A percentile compares a stretch with the other conserved stretches of the same genome.
phyloP scores from a whole-genome alignment of 164 flowering plant species.

The Taxillus chinensis region DNA sequence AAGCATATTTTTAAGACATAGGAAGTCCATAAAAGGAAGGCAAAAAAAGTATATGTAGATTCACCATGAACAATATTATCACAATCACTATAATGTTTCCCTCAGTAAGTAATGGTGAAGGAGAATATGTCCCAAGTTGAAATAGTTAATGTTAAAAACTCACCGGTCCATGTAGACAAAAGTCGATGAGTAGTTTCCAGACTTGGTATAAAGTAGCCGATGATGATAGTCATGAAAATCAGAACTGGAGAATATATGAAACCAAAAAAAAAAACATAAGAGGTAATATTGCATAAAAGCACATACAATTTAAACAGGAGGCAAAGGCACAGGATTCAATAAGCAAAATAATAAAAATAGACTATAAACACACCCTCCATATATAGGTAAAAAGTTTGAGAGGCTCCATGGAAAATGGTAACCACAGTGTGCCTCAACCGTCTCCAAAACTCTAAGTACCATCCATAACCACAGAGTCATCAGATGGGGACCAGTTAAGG shows the following conservation, averaged over 20 bases:
- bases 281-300: neutral
- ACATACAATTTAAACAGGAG: neutral
- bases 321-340: neutral
- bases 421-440: slow-evolving; percentile 98
- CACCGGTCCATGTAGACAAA: slow-evolving; percentile 96
- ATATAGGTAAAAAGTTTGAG: slow-evolving; percentile 80
- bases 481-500: slow-evolving; percentile 94
- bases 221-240: slow-evolving; percentile 99
- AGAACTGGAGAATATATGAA: slow-evolving; percentile 41
- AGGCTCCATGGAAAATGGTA: slow-evolving; percentile 97
- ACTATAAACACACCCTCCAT: slow-evolving; percentile 73
- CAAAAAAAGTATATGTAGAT: too few species aligned
- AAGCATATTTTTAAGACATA: neutral
- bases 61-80: too few species aligned
- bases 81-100: too few species aligned
- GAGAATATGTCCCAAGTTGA: too few species aligned
- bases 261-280: slow-evolving; percentile 7
- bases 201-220: slow-evolving; percentile 88
- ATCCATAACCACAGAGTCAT: slow-evolving; percentile 95
- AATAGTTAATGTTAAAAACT: slow-evolving; percentile 14
- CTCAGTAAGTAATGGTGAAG: too few species aligned
- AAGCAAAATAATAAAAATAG: neutral
- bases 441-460: slow-evolving; percentile 87
- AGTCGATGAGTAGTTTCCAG: slow-evolving; percentile 95
- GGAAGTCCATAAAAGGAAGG: too few species aligned